Evolutionary conservation across 2,329 filamentous ascomycete species (phyloP), one percentile per base, ranked within the genome.

Genomic region (Blastomyces parvus): DNA sequence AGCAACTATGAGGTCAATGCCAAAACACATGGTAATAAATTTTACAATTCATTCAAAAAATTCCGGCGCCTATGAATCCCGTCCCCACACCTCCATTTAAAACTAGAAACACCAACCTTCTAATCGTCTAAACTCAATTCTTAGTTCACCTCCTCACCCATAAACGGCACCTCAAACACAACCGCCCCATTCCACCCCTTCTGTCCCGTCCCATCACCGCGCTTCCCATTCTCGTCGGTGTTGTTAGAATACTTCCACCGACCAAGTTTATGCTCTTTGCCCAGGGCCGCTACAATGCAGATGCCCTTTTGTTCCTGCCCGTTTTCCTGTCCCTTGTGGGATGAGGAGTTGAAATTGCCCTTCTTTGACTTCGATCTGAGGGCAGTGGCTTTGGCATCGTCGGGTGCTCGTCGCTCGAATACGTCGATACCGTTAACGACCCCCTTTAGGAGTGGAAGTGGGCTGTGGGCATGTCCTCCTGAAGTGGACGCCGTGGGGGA

Each of bases 381-480:
- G 46, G 63, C 22, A 53, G 62, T 11, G 63, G 64, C 27, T 71
- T 69, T 40, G 22, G 68, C 69, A 44, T 75, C 73, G 19, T 56
- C 52, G 17, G 52, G 30, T 7, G 70, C 69, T 8, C 60, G 59
- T 25, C 90, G 83, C 74, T 97, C 94, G 69, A 94, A 91, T 17
- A 96, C 83, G 0, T 89, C 85, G 64, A 99, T 87, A 69, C 90
- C 91, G 72, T 97, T 99, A 68, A 99, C 82, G 8, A 97, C 82
- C 52, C 94, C 94, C 69, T 83, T 84, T 62, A 91, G 81, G 22
- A 58, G 36, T 22, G 76, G 71, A 17, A 30, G 36, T 22, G 76
- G 71, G 6, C 27, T 13, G 13, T 75, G 74, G 64, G 70, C 71
- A 22, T 64, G 59, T 36, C 70, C 68, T 50, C 71, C 65, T 52